These are phyloP conservation scores for Clarkia xantiana DNA, from an alignment of 345 rosid genomes.

Conservation along the genomic window DNA sequence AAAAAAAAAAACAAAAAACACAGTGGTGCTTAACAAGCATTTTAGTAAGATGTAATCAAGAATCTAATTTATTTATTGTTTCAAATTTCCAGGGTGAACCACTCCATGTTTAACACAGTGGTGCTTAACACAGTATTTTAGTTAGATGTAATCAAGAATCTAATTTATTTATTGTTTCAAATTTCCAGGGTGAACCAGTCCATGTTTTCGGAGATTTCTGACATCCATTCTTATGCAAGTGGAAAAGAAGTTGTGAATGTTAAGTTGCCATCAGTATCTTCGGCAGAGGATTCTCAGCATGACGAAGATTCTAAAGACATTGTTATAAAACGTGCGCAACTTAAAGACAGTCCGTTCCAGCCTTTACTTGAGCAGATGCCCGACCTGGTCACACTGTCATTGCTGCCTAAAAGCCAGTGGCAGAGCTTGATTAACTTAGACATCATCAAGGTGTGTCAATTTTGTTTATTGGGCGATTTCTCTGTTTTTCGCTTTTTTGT, in stretches of 20 bases:
- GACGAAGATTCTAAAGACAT: conserved; percentile 30
- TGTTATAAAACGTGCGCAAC: conserved; percentile 15
- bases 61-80: too few relatives aligned
- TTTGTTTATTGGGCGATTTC: neutral
- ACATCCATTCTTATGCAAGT: conserved; percentile 55
- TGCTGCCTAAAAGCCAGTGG: conserved; percentile 95
- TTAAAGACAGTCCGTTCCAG: conserved; percentile 17
- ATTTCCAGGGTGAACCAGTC: conserved; percentile 54
- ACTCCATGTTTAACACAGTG: too few relatives aligned
- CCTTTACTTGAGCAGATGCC: conserved; percentile 51
- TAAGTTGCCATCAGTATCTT: conserved; percentile 69
- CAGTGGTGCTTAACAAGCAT: too few relatives aligned
- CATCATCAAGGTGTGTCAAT: conserved; percentile 60
- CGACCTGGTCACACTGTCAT: conserved; percentile 76
- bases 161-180: neutral
- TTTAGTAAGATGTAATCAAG: too few relatives aligned
- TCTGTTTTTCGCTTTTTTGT: neutral
- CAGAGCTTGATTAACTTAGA: conserved; percentile 90
- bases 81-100: conserved; percentile 12
- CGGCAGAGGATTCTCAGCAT: conserved; percentile 36
- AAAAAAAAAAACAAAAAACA: too few relatives aligned
- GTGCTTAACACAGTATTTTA: too few relatives aligned
- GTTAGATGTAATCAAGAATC: too few relatives aligned
- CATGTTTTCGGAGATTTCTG: conserved; percentile 63
- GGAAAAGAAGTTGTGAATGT: conserved; percentile 61